A percentile compares a stretch with the other conserved stretches of the same genome.
Conservation (phyloP, 1,139 yeast genomes). For the Yamadazyma taylorii region DNA sequence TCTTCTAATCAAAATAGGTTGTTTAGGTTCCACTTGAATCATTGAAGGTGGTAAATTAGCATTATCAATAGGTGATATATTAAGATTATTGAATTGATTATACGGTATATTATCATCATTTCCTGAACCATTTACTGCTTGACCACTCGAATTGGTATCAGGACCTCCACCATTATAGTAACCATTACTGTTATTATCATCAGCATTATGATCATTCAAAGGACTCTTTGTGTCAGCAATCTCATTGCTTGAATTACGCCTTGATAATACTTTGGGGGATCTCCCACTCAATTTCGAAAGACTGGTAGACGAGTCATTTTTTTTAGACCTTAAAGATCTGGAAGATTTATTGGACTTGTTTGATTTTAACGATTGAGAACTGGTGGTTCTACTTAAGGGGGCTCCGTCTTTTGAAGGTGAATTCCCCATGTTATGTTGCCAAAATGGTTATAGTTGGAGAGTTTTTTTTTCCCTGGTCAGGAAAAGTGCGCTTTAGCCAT, state of each 20-base stretch:
- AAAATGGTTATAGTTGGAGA: slow-evolving; percentile 2
- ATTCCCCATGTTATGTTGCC: slow-evolving; percentile 42
- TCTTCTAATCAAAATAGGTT: slow-evolving; percentile 57
- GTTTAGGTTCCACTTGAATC: slow-evolving; percentile 65
- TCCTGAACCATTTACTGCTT: background rate
- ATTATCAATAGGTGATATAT: slow-evolving; percentile 4
- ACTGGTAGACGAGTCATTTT: slow-evolving; percentile 15
- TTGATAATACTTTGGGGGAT: slow-evolving; percentile 36
- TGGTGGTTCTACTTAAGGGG: slow-evolving; percentile 46
- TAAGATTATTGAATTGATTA: slow-evolving; percentile 10
- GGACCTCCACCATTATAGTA: slow-evolving; percentile 2
- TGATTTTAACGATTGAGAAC: slow-evolving; percentile 34
- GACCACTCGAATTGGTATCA: background rate
- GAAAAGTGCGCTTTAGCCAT: too few species aligned
- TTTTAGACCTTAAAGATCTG: slow-evolving; percentile 41
- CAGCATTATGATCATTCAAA: slow-evolving; percentile 10
- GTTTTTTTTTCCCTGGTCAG: slow-evolving; percentile 3
- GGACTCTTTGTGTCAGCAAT: slow-evolving; percentile 11
- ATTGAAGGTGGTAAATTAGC: slow-evolving; percentile 61
- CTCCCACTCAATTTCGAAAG: slow-evolving; percentile 13
- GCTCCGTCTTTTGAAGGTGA: slow-evolving; percentile 40
- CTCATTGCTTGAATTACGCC: slow-evolving; percentile 34
- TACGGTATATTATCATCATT: slow-evolving; percentile 15
- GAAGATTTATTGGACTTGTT: slow-evolving; percentile 51
- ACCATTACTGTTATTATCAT: slow-evolving; percentile 5